Evolutionary conservation across 1,139 yeast genomes (phyloP), one percentile per base, ranked within the genome.

Genomic region (Casaregolazyma suthepensis): DNA sequence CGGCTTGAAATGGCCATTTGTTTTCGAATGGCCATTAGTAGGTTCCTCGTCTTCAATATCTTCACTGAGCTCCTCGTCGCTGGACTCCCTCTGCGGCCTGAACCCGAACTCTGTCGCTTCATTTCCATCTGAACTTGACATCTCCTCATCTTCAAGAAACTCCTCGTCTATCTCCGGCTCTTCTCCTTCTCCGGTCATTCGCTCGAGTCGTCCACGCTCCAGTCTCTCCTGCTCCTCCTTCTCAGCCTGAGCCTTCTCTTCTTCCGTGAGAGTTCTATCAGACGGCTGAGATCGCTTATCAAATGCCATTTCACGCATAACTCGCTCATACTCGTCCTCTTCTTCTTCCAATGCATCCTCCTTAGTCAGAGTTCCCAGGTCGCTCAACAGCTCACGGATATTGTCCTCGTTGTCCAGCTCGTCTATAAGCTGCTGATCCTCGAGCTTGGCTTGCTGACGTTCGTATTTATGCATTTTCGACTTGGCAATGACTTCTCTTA

Each of bases 401-500:
- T 84, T 84, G 6, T 77, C 81, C 67, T 90, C 96, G 12, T 77
- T 81, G 69, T 94, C 97, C 59, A 94, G 78, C 58, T 83, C 88
- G 61, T 80, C 81, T 52, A 91, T 87, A 26, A 82, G 78, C 46
- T 81, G 85, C 62, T 82, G 85, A 44, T 86, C 79, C 64, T 83
- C 80, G 52, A 83, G 84, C 62, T 87, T 87, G 50, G 83, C 81
- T 65, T 78, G 75, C 71, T 94, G 98, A 65, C 99, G 82, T 70
- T 90, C 95, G 50, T 84, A 85, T 67, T 90, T 93, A 71, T 91
- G 81, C 68, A 82, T 82, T 67, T 94, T 94, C 10, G 97, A 89
- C 70, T 94, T 94, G 45, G 97, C 96, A 59, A 94, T 93, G 54
- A 94, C 81, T 69, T 94, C 99, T 63, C 88, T 84, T 99, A 94